Percentiles rank a stretch among this genome's conserved stretches.
phyloP scores from a whole-genome alignment of 2,329 filamentous ascomycete species.

The Penicillium sp. region DNA sequence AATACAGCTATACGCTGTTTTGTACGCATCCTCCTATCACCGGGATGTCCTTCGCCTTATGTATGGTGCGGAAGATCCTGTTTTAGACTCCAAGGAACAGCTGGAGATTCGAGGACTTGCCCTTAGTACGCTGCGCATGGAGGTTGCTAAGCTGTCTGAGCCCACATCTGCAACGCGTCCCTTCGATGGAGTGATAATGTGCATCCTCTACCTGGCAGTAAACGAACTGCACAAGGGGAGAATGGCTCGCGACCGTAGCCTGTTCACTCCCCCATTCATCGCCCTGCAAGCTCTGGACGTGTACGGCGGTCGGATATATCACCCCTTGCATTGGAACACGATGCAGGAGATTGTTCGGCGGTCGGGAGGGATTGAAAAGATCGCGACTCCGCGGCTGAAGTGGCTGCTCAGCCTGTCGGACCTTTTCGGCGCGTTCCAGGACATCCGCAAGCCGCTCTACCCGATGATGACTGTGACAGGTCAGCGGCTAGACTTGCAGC shows the following conservation, averaged over 20 bases:
- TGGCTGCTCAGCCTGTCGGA: background rate
- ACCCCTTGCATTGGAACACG: background rate
- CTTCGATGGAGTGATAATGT: background rate
- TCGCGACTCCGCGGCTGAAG: background rate
- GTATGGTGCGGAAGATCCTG: background rate
- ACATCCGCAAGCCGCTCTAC: background rate
- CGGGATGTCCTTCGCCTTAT: background rate
- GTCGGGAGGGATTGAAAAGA: background rate
- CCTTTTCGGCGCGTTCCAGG: background rate
- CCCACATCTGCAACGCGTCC: background rate
- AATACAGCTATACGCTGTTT: background rate
- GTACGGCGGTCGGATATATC: background rate
- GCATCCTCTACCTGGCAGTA: background rate
- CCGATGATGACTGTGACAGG: background rate
- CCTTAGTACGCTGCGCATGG: background rate
- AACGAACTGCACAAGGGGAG: background rate
- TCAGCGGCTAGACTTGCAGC: background rate
- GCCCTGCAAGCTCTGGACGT: background rate
- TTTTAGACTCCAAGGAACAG: background rate
- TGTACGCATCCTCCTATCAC: background rate
- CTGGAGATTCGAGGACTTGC: background rate
- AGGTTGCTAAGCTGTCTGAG: background rate
- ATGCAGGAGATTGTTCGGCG: background rate
- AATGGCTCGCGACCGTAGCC: background rate
- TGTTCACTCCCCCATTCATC: background rate